Evolutionary conservation across 495 filamentous ascomycete species (phyloP), one percentile per base, ranked within the genome.

Genomic region (Hypoxylon perforatum): DNA sequence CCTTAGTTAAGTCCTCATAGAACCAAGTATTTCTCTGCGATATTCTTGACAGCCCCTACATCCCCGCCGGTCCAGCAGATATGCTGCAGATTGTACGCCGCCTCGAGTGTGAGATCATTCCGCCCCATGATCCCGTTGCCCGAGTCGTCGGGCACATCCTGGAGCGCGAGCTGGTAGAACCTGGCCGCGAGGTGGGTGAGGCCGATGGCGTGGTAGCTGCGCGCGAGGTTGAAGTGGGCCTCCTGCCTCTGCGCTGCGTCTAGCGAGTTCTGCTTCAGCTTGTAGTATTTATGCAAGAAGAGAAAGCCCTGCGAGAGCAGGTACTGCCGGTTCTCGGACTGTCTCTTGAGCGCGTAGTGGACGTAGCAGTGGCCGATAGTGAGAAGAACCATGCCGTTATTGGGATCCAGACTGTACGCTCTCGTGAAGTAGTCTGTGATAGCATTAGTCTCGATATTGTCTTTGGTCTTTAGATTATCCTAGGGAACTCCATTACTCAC

Each of bases 271-370:
- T 72, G 69, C 17, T 88, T 71, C 53, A 87, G 53, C 1, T 88
- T 76, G 65, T 92, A 90, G 75, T 99, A 99, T 21, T 87, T 81
- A 46, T 87, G 84, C 51, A 97, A 76, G 69, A 98, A 97, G 0
- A 88, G 82, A 15, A 97, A 80, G 0, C 91, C 95, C 72, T 98
- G 95, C 69, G 90, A 81, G 36, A 96, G 86, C 19, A 91, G 86
- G 65, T 90, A 93, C 72, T 97, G 93, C 0, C 94, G 84, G 73
- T 97, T 97, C 48, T 94, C 92, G 4, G 90, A 86, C 75, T 94
- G 92, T 9, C 94, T 86, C 71, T 97, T 96, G 62, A 97, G 84
- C 9, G 89, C 90, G 70, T 93, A 87, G 71, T 97, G 90, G 41
- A 97, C 82, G 73, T 93, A 97, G 18, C 87, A 88, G 23, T 96